Evolutionary conservation across 139 green algal genomes (phyloP), one percentile per base, ranked within the genome.

Genomic region (Chlorella sorokiniana): DNA sequence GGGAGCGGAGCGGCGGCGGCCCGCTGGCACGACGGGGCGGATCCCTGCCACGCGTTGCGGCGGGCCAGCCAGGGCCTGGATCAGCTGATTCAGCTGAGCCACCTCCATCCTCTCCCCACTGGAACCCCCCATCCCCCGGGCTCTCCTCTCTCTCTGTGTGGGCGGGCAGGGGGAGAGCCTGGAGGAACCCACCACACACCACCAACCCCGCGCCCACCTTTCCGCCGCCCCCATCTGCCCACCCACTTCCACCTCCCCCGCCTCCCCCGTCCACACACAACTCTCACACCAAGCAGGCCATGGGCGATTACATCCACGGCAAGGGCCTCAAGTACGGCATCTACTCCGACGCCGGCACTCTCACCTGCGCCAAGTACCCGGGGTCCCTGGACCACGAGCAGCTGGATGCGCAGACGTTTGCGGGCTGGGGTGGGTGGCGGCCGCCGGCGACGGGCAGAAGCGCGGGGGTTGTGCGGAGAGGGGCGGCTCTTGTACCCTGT

Each of bases 351-450:
- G 81, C 87, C 2, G 91, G 91, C 72, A 86, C 83, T 40, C 68
- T 85, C 5, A 96, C 93, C 2, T 96, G 93, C 74, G 89, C 88
- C 75, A 89, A 90, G 22, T 93, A 91, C 62, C 90, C 91, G 2
- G 93, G 87, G 63, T 88, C 69, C 67, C 88, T 77, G 42, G 88
- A 86, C 23, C 84, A 93, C 79, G 91, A 95, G 84, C 59, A 84
- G 78, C 40, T 87, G 78, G 93, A 96, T 77, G 76, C 76, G 4
- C 27, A 76, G 23, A 90, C 84, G 0, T 96, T 91, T 62, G 93
- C 93, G 1, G 82, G 81, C 18, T 94, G 92, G 92, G 92, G 89
- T 74, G 67, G 22, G 63, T 10, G 3, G 29, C 61, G 16, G 29
- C n/a, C n/a, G 29, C 11, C 14, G 11, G 48, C 48, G 16, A 16